A percentile compares a stretch with the other conserved stretches of the same genome.
Evolutionary conservation across 2,329 filamentous ascomycete species (phyloP).

Genomic region (Neophaeococcomyces mojaviensis): DNA sequence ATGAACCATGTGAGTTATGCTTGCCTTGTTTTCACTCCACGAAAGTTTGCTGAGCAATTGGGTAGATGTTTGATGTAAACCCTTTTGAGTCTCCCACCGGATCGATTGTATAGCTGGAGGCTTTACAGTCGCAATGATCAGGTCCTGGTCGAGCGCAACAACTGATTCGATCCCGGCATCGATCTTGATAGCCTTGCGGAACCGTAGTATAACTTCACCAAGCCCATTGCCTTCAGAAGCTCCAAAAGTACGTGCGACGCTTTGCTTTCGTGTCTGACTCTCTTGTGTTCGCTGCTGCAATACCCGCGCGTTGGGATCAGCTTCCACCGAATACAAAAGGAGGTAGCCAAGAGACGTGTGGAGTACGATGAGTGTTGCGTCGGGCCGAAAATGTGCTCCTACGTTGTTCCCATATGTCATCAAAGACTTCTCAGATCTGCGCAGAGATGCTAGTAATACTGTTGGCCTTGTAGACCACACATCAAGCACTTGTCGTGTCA

Average conservation of each 20-base stretch:
- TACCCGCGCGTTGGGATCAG: conserved; percentile 71
- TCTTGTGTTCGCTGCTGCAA: conserved; percentile 72
- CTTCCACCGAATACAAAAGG: conserved; percentile 88
- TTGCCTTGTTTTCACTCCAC: conserved; percentile 72
- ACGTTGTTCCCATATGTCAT: conserved; percentile 78
- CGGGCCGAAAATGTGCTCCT: conserved; percentile 76
- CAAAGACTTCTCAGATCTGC: conserved; percentile 73
- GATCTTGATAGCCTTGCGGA: conserved; percentile 96
- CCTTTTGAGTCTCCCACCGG: conserved; percentile 78
- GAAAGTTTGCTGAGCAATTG: conserved; percentile 81
- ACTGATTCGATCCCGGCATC: conserved; percentile 88
- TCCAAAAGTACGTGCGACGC: conserved; percentile 48
- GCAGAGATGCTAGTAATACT: conserved; percentile 75
- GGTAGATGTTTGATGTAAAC: conserved; percentile 77
- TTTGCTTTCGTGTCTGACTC: conserved; percentile 39
- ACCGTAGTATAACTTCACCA: conserved; percentile 79
- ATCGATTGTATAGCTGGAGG: conserved; percentile 96
- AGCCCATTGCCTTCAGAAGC: conserved; percentile 77
- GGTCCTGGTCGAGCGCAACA: conserved; percentile 81
- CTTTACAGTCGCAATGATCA: conserved; percentile 84
- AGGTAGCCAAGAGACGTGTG: conserved; percentile 80
- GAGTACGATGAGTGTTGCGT: conserved; percentile 85
- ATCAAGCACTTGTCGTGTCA: conserved; percentile 77
- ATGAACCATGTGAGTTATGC: conserved; percentile 77
- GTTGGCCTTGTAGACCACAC: conserved; percentile 97